Conservation (phyloP, 495 filamentous ascomycete species). For the Podospora conica region DNA sequence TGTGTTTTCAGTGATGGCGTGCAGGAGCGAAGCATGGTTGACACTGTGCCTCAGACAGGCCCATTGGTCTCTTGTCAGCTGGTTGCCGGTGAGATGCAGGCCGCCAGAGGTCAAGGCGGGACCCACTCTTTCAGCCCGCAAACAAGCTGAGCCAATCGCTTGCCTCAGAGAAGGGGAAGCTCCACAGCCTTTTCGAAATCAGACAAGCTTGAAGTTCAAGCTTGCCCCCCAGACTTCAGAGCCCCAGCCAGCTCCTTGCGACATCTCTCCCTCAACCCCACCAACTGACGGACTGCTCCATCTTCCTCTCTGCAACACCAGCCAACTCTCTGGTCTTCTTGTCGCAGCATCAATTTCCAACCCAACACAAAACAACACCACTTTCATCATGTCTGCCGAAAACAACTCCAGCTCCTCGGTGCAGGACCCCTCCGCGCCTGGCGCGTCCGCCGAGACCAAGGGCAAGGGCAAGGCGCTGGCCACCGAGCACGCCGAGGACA, state of each 20-base stretch:
- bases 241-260: background rate
- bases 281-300: background rate
- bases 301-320: background rate
- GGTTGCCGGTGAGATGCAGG: background rate
- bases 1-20: no score
- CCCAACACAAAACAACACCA: background rate
- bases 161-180: background rate
- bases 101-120: background rate
- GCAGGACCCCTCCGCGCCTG: conserved; percentile 16
- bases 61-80: background rate
- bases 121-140: background rate
- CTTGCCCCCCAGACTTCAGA: background rate
- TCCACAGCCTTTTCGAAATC: background rate
- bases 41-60: no score
- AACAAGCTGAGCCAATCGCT: background rate
- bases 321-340: background rate
- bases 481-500: conserved; percentile 44
- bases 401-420: conserved; percentile 30
- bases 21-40: no score
- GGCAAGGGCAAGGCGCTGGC: conserved; percentile 60
- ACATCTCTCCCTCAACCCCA: background rate
- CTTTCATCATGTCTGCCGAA: conserved; percentile 31
- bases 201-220: background rate
- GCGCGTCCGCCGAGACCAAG: conserved; percentile 31
- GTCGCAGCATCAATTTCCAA: background rate